Base-by-base conservation (phyloP, 257 asterid species). In the Schizonepeta tenuifolia region DNA sequence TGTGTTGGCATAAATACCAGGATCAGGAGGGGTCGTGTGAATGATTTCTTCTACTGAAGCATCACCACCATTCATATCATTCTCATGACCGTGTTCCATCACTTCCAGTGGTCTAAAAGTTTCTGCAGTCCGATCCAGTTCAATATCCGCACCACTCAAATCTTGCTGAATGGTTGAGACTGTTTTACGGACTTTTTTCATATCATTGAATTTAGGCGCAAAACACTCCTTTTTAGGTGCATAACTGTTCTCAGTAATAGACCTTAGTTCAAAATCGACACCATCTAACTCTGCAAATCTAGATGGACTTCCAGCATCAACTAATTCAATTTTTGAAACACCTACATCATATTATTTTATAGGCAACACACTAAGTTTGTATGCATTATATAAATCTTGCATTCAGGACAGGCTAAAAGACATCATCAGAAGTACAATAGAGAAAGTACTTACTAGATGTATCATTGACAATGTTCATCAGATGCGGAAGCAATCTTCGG, bases 401-500 rank as follows among this genome's bases (percentile, higher is more conserved):
- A 17, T 43, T 36, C 38, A 24, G 8, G 17, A 18, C 11, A 51
- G 28, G 17, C 10, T 13, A 26, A n/a, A n/a, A n/a, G n/a, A n/a
- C n/a, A 46, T 51, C 17, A 20, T 21, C 12, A 28, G 14, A 24
- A 72, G 9, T 24, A 46, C 15, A 58, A n/a, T 28, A 65, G 49
- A 49, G 18, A 40, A 21, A 49, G 26, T 65, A 64, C 81, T 75
- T 81, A 90, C 97, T n/a, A 13, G 85, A 70, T 35, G 81, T 75
- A 49, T 84, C 89, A 65, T 83, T 84, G 50, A 54, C 75, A 50
- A 81, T 77, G 67, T 78, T 88, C 81, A 44, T 80, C 56, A 92
- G 60, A 85, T 83, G 91, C 1, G 97, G 96, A 73, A 90, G 89
- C 91, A 92, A 56, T 83, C 96, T 87, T 74, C 86, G 81, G 66